Conservation (phyloP, 2,329 filamentous ascomycete genomes). For the Pseudopyricularia cyperi region DNA sequence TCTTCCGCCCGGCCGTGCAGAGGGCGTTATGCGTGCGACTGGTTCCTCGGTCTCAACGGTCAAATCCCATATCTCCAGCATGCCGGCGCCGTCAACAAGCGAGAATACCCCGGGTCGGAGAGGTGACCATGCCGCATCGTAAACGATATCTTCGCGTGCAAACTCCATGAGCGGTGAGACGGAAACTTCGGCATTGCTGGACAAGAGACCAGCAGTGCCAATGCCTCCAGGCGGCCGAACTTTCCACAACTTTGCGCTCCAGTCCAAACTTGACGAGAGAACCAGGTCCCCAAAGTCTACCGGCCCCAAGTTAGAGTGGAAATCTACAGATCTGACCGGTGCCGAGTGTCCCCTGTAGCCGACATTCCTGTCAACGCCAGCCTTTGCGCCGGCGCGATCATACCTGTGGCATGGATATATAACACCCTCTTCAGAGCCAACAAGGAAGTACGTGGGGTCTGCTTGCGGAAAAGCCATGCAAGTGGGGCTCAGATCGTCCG, state of each 20-base stretch:
- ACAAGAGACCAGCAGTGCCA: conserved; percentile 16
- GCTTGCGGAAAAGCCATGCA: conserved; percentile 90
- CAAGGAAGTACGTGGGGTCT: conserved; percentile 94
- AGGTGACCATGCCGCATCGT: conserved; percentile 91
- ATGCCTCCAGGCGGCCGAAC: conserved; percentile 53
- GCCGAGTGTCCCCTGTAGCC: conserved; percentile 84
- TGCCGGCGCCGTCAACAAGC: conserved; percentile 84
- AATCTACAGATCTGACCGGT: conserved; percentile 90
- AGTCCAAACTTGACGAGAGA: conserved; percentile 84
- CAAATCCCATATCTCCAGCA: conserved; percentile 90
- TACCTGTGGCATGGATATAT: conserved; percentile 97
- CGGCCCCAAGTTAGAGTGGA: conserved; percentile 83
- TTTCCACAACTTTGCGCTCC: conserved; percentile 96
- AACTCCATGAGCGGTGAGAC: conserved; percentile 77
- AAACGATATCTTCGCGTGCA: conserved; percentile 88
- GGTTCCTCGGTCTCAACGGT: conserved; percentile 88
- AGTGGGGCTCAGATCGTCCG: conserved; percentile 88
- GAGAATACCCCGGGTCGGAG: conserved; percentile 90
- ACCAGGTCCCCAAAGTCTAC: conserved; percentile 92
- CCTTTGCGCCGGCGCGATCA: conserved; percentile 92
- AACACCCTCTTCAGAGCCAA: conserved; percentile 90
- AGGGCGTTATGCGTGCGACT: conserved; percentile 66
- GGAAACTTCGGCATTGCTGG: conserved; percentile 22
- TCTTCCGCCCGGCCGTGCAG: conserved; percentile 47
- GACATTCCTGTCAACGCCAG: conserved; percentile 80